Evolutionary conservation across 2,329 filamentous ascomycete genomes (phyloP), one percentile per base, ranked within the genome.

Genomic region (Cladophialophora yegresii): DNA sequence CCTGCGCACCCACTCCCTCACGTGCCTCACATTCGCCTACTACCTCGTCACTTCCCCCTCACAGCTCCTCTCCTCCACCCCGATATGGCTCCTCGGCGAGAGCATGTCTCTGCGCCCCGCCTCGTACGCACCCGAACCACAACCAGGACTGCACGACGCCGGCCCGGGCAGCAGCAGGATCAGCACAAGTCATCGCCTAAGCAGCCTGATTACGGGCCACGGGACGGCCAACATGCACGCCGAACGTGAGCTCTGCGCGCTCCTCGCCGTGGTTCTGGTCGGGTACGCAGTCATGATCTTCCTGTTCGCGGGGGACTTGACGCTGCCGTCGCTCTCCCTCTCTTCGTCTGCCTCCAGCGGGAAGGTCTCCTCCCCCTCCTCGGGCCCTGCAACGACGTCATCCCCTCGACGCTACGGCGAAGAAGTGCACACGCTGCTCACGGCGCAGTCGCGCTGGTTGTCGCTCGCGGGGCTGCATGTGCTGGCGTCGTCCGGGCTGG

Each of bases 1-100:
- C 45, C 36, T 71, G 2, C 65, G 65, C 36, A 63, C 69, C 0
- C 58, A 67, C 59, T 49, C 65, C 32, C 63, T 67, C 59, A 54
- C 66, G 12, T 62, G 70, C 20, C 47, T 70, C 3, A 62, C 65
- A 0, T 45, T 68, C 53, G 58, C 69, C 5, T 68, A 62, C 64
- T 66, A 69, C 63, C 68, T 71, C 53, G 40, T 71, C 36, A 66
- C 61, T 12, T 57, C 64, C 16, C 70, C 70, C 1, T 13, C 43
- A 12, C 33, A 53, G 23, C 57, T 71, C 50, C 58, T 71, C 49
- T 63, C 64, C 51, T 67, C 69, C n/a, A 63, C 62, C 4, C 67
- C 69, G 22, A 56, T 71, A 53, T 67, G 65, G 59, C 62, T 71
- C 9, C 63, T 71, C 16, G 70, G 70, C 58, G 66, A 69, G 50